Percentiles rank a stretch among this genome's conserved stretches.
Conservation (phyloP, 2,329 filamentous ascomycete species). For the Fusarium coffeatum region DNA sequence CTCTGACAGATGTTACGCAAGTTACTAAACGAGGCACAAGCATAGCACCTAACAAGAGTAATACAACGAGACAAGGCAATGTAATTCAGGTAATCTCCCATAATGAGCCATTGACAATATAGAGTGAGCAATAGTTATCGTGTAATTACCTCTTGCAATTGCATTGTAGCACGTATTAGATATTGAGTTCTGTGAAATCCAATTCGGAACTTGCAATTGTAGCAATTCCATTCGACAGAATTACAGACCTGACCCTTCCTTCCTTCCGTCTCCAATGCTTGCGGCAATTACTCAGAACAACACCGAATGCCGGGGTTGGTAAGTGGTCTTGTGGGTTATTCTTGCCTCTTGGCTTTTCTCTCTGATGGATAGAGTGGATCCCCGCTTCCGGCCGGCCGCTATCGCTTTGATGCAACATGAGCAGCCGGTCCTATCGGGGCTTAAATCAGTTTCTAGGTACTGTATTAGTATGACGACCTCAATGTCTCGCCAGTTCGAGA, state of each 20-base stretch:
- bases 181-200: background rate
- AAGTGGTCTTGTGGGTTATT: slow-evolving; percentile 11
- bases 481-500: slow-evolving; percentile 11
- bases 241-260: background rate
- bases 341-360: background rate
- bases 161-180: background rate
- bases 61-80: background rate
- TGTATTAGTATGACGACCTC: slow-evolving; percentile 26
- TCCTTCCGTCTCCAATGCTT: background rate
- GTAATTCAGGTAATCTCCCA: background rate
- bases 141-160: background rate
- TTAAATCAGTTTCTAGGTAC: slow-evolving; percentile 3
- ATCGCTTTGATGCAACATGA: slow-evolving; percentile 32
- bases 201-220: background rate
- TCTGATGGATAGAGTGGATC: slow-evolving; percentile 19
- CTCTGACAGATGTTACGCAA: background rate
- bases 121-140: background rate
- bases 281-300: slow-evolving; percentile 8
- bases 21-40: background rate
- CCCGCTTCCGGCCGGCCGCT: slow-evolving; percentile 36
- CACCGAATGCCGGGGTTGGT: slow-evolving; percentile 12
- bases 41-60: background rate
- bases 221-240: background rate
- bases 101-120: background rate
- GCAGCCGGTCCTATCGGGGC: slow-evolving; percentile 35